phyloP scores from a whole-genome alignment of 2,329 filamentous ascomycete genomes.

The Colletotrichum sp. region DNA sequence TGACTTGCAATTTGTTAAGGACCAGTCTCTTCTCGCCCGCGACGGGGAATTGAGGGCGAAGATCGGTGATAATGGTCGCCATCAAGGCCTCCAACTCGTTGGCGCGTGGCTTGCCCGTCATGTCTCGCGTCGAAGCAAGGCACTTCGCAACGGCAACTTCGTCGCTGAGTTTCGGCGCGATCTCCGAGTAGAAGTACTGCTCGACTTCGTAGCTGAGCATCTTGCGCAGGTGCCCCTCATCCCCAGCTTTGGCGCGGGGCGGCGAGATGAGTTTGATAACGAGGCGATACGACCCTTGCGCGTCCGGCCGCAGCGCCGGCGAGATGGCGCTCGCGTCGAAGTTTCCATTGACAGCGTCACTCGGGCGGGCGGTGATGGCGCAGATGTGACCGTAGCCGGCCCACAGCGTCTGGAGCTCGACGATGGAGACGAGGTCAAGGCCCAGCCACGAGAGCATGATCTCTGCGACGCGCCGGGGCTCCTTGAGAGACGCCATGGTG shows the following conservation, averaged over 20 bases:
- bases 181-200: constrained; percentile 65
- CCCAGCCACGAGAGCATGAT: constrained; percentile 43
- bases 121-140: constrained; percentile 46
- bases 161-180: constrained; percentile 54
- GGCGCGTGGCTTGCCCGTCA: constrained; percentile 27
- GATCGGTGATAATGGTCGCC: constrained; percentile 64
- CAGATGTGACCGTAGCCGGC: constrained; percentile 63
- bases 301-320: constrained; percentile 17
- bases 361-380: constrained; percentile 50
- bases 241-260: constrained; percentile 38
- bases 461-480: constrained; percentile 39
- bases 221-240: constrained; percentile 70
- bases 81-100: constrained; percentile 43
- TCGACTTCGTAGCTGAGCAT: constrained; percentile 72
- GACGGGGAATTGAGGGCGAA: constrained; percentile 58
- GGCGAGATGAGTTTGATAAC: constrained; percentile 68
- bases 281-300: constrained; percentile 38
- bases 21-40: constrained; percentile 58
- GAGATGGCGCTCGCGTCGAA: neutral
- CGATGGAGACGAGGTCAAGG: constrained; percentile 43
- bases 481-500: constrained; percentile 7
- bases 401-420: constrained; percentile 50
- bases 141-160: constrained; percentile 55
- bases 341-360: neutral
- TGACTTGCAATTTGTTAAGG: constrained; percentile 52